Percentiles rank a stretch among this genome's conserved stretches.
Conservation (phyloP, 495 filamentous ascomycete genomes). For the Parachaetomium inaequale region DNA sequence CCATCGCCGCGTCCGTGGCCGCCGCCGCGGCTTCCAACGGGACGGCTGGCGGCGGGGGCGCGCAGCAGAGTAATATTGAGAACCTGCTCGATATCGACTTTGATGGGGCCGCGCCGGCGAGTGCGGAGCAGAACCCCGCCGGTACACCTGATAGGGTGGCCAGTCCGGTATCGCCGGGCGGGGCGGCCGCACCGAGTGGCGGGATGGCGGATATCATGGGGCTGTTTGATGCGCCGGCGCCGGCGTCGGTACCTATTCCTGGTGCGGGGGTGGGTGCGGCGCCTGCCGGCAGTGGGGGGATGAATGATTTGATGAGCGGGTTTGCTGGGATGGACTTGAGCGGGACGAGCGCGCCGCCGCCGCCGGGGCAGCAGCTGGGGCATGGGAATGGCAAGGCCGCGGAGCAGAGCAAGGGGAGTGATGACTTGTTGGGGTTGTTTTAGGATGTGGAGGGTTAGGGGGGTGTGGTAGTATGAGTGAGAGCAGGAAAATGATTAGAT, state of each 20-base stretch:
- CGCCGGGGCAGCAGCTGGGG: constrained; percentile 48
- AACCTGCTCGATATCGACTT: constrained; percentile 98
- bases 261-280: not conserved
- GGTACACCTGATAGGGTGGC: constrained; percentile 78
- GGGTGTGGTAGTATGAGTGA: not conserved
- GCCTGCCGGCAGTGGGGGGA: constrained; percentile 22
- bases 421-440: constrained; percentile 89
- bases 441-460: constrained; percentile 38
- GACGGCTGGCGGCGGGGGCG: constrained; percentile 28
- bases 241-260: constrained; percentile 31
- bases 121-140: constrained; percentile 68
- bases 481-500: not conserved
- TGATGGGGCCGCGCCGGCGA: constrained; percentile 88
- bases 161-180: constrained; percentile 52
- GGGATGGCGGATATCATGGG: constrained; percentile 90
- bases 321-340: constrained; percentile 77
- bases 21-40: constrained; percentile 56
- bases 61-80: constrained; percentile 73
- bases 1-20: constrained; percentile 78
- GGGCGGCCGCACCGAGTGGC: constrained; percentile 38
- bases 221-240: constrained; percentile 58
- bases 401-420: constrained; percentile 64
- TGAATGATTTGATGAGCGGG: constrained; percentile 72
- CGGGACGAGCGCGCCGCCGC: constrained; percentile 55
- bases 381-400: constrained; percentile 23